These are phyloP conservation scores for Pseudohyphozyma bogoriensis DNA, from an alignment of 768 basidiomycete genomes.

Conservation along the genomic window DNA sequence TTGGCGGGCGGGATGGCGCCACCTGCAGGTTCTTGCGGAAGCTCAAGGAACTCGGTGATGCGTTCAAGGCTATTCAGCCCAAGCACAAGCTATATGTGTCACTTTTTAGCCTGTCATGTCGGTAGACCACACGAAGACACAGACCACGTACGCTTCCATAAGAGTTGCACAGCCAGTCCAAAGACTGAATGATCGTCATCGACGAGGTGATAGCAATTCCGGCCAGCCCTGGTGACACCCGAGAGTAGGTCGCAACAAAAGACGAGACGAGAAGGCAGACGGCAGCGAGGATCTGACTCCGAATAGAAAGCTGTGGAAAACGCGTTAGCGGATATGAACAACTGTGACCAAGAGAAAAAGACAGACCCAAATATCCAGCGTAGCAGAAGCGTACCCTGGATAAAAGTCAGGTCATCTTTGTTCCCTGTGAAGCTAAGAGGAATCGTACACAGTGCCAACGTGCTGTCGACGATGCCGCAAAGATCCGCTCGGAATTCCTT, in stretches of 20 bases:
- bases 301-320: constrained; percentile 23
- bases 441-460: too few relatives aligned
- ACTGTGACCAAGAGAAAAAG: too few relatives aligned
- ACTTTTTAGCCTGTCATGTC: too few relatives aligned
- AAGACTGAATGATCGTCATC: constrained; percentile 37
- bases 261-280: constrained; percentile 19
- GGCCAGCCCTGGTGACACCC: constrained; percentile 52
- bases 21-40: constrained; percentile 23
- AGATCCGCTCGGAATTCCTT: constrained; percentile 61
- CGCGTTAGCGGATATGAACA: too few relatives aligned
- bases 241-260: constrained; percentile 53
- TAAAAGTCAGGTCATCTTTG: too few relatives aligned
- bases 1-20: constrained; percentile 42
- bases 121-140: background rate
- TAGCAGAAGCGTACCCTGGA: too few relatives aligned
- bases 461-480: constrained; percentile 55
- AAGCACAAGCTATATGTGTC: background rate
- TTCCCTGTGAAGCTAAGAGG: too few relatives aligned
- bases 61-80: constrained; percentile 40
- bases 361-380: constrained; percentile 23
- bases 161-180: constrained; percentile 12
- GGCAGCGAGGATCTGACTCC: constrained; percentile 19
- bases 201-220: constrained; percentile 60
- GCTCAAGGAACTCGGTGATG: constrained; percentile 35
- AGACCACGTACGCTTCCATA: background rate